Percentiles rank a stretch among this genome's conserved stretches.
Conservation (phyloP, 305 asterid species). For the Solanum hybrid region DNA sequence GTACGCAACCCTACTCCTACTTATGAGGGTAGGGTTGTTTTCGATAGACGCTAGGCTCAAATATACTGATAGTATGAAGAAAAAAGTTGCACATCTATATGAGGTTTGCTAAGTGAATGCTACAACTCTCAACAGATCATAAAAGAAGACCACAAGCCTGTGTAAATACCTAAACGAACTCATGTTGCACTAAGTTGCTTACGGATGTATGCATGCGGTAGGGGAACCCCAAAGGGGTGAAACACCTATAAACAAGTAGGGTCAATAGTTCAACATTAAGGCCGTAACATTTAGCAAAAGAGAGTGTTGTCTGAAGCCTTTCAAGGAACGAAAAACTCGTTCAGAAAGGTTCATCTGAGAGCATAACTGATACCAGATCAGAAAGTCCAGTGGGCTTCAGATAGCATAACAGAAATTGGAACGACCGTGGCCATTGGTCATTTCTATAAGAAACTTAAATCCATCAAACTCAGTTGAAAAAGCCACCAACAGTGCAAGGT, state of each 20-base stretch:
- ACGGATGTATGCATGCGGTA: neutral
- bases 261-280: neutral
- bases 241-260: neutral
- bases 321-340: conserved; percentile 44
- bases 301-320: conserved; percentile 28
- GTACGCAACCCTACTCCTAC: neutral
- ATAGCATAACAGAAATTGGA: neutral
- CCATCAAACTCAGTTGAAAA: neutral
- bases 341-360: conserved; percentile 30
- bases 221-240: neutral
- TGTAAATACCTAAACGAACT: neutral
- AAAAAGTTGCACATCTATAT: neutral
- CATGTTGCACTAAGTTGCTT: neutral
- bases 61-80: neutral
- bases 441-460: conserved; percentile 9
- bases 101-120: neutral
- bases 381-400: neutral
- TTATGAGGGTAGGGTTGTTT: neutral
- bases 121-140: neutral
- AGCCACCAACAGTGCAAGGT: neutral
- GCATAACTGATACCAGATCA: conserved; percentile 1
- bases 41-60: neutral
- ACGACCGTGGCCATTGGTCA: conserved; percentile 23
- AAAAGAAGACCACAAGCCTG: neutral
- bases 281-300: conserved; percentile 12